Conservation (phyloP, 1,284 basidiomycete genomes). For the Cerrena zonata region DNA sequence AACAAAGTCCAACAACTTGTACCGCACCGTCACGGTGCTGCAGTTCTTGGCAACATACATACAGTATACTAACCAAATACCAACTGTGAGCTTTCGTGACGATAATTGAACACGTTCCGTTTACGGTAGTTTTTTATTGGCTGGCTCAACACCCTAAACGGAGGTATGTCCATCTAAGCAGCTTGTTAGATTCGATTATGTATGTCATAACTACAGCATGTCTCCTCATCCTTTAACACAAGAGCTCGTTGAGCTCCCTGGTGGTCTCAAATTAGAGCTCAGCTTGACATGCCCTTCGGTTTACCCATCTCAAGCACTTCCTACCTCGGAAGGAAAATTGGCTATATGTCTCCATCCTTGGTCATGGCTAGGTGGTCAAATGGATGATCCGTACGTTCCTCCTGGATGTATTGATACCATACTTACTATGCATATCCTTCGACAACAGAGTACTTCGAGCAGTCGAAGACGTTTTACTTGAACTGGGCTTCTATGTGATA, state of each 20-base stretch:
- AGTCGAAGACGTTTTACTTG: slow-evolving; percentile 32
- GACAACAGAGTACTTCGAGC: slow-evolving; percentile 28
- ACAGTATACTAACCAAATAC: no score
- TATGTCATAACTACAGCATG: no score
- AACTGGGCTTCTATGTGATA: slow-evolving; percentile 51
- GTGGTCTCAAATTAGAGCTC: slow-evolving; percentile 16
- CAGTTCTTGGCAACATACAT: no score
- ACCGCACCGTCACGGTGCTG: no score
- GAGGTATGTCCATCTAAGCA: neutral
- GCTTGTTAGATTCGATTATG: neutral
- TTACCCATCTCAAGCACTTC: neutral
- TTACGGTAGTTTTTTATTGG: no score
- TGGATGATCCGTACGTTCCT: slow-evolving; percentile 62
- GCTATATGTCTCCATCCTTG: slow-evolving; percentile 72
- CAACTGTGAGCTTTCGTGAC: no score
- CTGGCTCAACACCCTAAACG: no score
- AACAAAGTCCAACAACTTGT: no score
- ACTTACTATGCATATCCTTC: neutral
- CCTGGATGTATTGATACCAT: neutral
- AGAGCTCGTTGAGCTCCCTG: slow-evolving; percentile 17
- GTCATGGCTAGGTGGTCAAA: slow-evolving; percentile 71
- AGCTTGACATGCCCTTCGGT: slow-evolving; percentile 11
- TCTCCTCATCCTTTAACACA: slow-evolving; percentile 10
- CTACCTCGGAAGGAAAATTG: slow-evolving; percentile 29
- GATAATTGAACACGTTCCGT: no score